Evolutionary conservation across 768 basidiomycete genomes (phyloP).

Genomic region (Rossbeevera mucosa): DNA sequence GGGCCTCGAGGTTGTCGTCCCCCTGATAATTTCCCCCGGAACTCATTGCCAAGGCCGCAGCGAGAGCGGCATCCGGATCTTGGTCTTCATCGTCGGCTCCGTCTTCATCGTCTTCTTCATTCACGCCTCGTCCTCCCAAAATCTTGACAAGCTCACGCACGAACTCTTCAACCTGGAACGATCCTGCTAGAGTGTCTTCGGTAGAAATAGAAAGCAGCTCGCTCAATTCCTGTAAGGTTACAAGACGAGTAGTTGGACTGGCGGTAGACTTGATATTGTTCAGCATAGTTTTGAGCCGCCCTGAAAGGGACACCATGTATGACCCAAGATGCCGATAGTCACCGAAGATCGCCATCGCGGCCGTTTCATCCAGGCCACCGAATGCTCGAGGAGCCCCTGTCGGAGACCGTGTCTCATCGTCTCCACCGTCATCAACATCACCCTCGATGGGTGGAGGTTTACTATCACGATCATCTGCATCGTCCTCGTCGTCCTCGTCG

Average conservation of each 20-base stretch:
- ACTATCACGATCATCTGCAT: conserved; percentile 47
- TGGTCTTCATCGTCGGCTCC: conserved; percentile 60
- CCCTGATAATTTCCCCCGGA: conserved; percentile 63
- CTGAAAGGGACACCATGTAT: conserved; percentile 87
- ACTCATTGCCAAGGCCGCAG: conserved; percentile 83
- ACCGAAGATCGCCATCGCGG: conserved; percentile 77
- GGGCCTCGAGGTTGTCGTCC: conserved; percentile 88
- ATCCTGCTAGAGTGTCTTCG: conserved; percentile 93
- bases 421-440: conserved; percentile 43
- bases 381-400: conserved; percentile 37
- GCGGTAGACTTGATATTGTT: conserved; percentile 83
- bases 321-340: conserved; percentile 86
- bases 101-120: conserved; percentile 69
- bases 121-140: conserved; percentile 72
- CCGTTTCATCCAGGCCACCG: conserved; percentile 59
- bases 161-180: conserved; percentile 91
- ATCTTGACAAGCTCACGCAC: conserved; percentile 90
- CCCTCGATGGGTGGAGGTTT: conserved; percentile 43
- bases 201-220: conserved; percentile 94
- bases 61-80: conserved; percentile 84
- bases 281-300: conserved; percentile 85
- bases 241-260: conserved; percentile 78
- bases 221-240: conserved; percentile 91
- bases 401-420: conserved; percentile 34
- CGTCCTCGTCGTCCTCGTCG: conserved; percentile 38